Percentiles rank a stretch among this genome's conserved stretches.
Evolutionary conservation across 2,329 filamentous ascomycete genomes (phyloP).

Genomic region (Myriosclerotinia scirpicola): DNA sequence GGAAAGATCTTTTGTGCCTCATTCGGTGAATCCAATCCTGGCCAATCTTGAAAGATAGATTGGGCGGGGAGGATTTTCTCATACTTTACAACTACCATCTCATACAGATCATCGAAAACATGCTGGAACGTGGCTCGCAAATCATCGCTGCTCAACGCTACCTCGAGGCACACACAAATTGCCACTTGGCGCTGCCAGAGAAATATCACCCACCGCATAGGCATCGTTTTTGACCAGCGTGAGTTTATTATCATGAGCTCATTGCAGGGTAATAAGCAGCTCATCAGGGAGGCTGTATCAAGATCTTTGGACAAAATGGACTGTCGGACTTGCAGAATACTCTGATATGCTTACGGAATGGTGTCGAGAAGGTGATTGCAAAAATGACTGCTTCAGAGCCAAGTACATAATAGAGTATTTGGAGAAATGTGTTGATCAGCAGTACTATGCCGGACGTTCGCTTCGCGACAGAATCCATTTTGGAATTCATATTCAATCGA

Average conservation of each 20-base stretch:
- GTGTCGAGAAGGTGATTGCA: slow-evolving; percentile 35
- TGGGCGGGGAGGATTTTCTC: too few relatives aligned
- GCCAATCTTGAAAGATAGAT: too few relatives aligned
- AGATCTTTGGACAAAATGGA: slow-evolving; percentile 40
- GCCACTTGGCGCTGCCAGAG: slow-evolving; percentile 25
- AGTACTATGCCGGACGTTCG: slow-evolving; percentile 28
- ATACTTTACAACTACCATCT: too few relatives aligned
- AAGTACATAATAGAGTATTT: slow-evolving; percentile 38
- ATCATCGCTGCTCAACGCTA: slow-evolving; percentile 29
- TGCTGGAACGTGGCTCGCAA: slow-evolving; percentile 18
- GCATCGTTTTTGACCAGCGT: slow-evolving; percentile 4
- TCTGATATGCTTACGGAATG: slow-evolving; percentile 38
- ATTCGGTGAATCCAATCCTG: too few relatives aligned
- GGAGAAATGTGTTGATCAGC: slow-evolving; percentile 31
- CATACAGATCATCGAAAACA: too few relatives aligned
- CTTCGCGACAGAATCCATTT: slow-evolving; percentile 35
- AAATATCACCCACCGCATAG: slow-evolving; percentile 21
- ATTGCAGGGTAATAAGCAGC: background rate
- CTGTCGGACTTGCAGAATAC: slow-evolving; percentile 38
- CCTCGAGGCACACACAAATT: slow-evolving; percentile 27
- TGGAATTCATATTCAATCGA: slow-evolving; percentile 29
- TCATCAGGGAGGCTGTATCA: slow-evolving; percentile 34
- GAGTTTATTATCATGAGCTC: background rate
- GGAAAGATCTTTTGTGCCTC: too few relatives aligned
- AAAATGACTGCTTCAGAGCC: slow-evolving; percentile 36